phyloP scores from a whole-genome alignment of 495 filamentous ascomycete species.

The Astrothelium macrocarpum region DNA sequence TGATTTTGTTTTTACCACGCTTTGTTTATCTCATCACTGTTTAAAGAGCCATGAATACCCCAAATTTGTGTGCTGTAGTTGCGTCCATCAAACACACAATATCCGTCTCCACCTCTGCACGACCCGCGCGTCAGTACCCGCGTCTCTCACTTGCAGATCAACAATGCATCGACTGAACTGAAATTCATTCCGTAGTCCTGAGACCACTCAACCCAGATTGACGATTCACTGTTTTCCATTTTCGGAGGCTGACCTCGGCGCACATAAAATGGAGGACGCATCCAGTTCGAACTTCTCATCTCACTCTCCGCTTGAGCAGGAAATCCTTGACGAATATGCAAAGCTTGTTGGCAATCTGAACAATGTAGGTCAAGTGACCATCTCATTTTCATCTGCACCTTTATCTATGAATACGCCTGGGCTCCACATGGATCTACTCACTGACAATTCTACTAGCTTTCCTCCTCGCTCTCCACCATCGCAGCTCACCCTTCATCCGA shows the following conservation, averaged over 20 bases:
- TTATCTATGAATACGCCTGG: neutral
- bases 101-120: too few relatives aligned
- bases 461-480: slow-evolving; percentile 49
- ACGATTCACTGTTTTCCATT: too few relatives aligned
- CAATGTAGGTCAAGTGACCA: slow-evolving; percentile 44
- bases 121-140: neutral
- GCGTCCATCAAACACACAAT: too few relatives aligned
- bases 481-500: slow-evolving; percentile 55
- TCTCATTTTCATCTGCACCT: neutral
- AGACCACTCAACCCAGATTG: too few relatives aligned
- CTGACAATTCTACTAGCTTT: slow-evolving; percentile 40
- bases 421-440: neutral
- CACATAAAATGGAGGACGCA: neutral
- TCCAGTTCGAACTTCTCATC: slow-evolving; percentile 44
- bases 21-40: too few relatives aligned
- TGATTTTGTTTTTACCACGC: too few relatives aligned
- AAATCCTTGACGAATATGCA: slow-evolving; percentile 88
- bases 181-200: neutral
- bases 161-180: neutral
- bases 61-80: too few relatives aligned
- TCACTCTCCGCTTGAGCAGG: slow-evolving; percentile 87
- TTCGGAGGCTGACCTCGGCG: too few relatives aligned
- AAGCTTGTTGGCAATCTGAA: slow-evolving; percentile 84
- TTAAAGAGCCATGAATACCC: too few relatives aligned
- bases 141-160: neutral